Conservation (phyloP, 129 eudicot genomes). For the Arctium minus region DNA sequence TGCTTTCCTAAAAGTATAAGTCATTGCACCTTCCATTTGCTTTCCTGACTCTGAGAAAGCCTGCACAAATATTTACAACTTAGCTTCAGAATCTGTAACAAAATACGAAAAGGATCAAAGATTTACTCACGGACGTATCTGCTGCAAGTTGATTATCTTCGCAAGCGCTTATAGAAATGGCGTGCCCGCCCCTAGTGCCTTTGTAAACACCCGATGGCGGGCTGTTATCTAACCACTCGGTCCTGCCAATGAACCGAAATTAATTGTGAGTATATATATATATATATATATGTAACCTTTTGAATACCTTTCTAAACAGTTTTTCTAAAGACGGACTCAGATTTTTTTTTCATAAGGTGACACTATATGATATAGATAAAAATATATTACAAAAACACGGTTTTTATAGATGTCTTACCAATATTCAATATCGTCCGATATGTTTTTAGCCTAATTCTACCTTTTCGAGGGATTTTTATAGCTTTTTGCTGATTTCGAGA, state of each 20-base stretch:
- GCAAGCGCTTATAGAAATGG: slow-evolving; percentile 71
- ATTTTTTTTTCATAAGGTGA: too few species aligned
- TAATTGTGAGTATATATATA: background rate
- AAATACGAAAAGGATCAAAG: background rate
- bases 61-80: slow-evolving; percentile 31
- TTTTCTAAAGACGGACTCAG: background rate
- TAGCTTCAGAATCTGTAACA: background rate
- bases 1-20: slow-evolving; percentile 57
- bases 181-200: slow-evolving; percentile 68
- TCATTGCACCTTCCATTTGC: slow-evolving; percentile 82
- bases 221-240: slow-evolving; percentile 44
- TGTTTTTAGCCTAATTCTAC: too few species aligned
- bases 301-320: background rate
- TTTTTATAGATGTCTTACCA: too few species aligned
- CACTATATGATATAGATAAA: too few species aligned
- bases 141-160: slow-evolving; percentile 70
- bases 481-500: too few species aligned
- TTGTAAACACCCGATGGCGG: slow-evolving; percentile 66
- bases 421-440: too few species aligned
- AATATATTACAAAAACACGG: too few species aligned
- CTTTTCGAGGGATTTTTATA: too few species aligned
- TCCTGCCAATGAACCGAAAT: slow-evolving; percentile 33
- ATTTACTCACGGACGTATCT: slow-evolving; percentile 62
- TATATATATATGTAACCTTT: background rate
- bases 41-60: slow-evolving; percentile 53